Conservation (phyloP, 768 basidiomycete species). For the Gymnopilus dilepis region DNA sequence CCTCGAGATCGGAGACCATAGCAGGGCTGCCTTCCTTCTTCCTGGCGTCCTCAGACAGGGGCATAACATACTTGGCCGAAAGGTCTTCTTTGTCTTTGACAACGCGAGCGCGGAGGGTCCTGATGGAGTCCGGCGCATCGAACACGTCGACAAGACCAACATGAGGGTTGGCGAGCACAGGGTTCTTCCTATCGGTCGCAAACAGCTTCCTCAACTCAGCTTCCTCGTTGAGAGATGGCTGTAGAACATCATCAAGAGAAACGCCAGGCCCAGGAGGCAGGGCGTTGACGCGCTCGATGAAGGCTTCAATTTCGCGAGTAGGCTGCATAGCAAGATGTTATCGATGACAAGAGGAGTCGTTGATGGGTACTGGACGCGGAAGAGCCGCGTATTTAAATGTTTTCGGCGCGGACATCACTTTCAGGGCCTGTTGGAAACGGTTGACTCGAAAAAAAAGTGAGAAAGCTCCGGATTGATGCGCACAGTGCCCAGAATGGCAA, state of each 20-base stretch:
- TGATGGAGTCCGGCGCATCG: constrained; percentile 48
- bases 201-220: too few relatives aligned
- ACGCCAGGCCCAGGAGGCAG: constrained; percentile 31
- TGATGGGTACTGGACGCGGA: background rate
- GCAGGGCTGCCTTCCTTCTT: constrained; percentile 54
- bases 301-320: constrained; percentile 27
- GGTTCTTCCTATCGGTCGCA: constrained; percentile 40
- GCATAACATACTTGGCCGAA: constrained; percentile 56
- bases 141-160: constrained; percentile 69
- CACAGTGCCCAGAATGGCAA: background rate
- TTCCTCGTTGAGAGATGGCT: constrained; percentile 32
- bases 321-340: constrained; percentile 24
- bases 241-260: constrained; percentile 49
- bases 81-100: constrained; percentile 50
- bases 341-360: constrained; percentile 1
- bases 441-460: background rate
- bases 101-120: constrained; percentile 55
- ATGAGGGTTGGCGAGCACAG: constrained; percentile 49
- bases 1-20: constrained; percentile 55
- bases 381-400: constrained; percentile 8
- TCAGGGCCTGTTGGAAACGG: background rate
- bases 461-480: constrained; percentile 9
- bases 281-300: constrained; percentile 28
- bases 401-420: background rate
- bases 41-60: constrained; percentile 47